Evolutionary conservation across 2,329 filamentous ascomycete species (phyloP), one percentile per base, ranked within the genome.

Genomic region (Diaporthe sp.): DNA sequence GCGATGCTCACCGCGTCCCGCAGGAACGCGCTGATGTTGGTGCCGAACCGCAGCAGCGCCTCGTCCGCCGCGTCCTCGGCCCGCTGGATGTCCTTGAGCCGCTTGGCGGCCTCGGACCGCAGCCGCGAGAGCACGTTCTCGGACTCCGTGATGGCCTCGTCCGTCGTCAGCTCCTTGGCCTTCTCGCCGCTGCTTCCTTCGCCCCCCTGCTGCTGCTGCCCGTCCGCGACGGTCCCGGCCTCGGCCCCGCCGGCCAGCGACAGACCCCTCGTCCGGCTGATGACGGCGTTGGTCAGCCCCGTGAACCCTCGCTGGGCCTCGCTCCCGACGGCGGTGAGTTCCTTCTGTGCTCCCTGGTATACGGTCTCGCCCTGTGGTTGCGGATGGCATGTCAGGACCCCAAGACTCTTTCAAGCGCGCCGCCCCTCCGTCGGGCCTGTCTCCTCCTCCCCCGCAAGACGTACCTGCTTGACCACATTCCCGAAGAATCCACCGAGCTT

Each of bases 51-150:
- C 79, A 98, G 87, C 13, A 99, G 90, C 0, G 97, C 97, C 84
- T 98, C 97, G 83, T 99, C 97, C 10, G 97, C 97, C 5, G 96
- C 96, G 82, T 98, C 96, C 85, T 99, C 97, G 17, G 96, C 97
- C 80, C 92, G 92, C 82, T 98, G 94, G 28, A 98, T 92, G 76
- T 98, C 95, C 81, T 95, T 97, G 76, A 98, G 87, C 65, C 95
- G 91, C 85, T 95, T 95, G 37, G 94, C 88, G 6, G 95, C 95
- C 85, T 97, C 94, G 28, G 88, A 85, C 75, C 92, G 91, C 82
- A 98, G 91, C 60, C 94, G 91, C 7, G 93, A 91, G 42, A 98
- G 91, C 75, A 98, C 92, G 15, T 92, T 89, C 78, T 91, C 90
- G 3, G 88, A 87, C 47, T 90, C 86, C 77, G 84, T 84, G 44